These are phyloP conservation scores for Mucor ambiguus DNA, from an alignment of 371 early-diverging fungal species.

Conservation along the genomic window DNA sequence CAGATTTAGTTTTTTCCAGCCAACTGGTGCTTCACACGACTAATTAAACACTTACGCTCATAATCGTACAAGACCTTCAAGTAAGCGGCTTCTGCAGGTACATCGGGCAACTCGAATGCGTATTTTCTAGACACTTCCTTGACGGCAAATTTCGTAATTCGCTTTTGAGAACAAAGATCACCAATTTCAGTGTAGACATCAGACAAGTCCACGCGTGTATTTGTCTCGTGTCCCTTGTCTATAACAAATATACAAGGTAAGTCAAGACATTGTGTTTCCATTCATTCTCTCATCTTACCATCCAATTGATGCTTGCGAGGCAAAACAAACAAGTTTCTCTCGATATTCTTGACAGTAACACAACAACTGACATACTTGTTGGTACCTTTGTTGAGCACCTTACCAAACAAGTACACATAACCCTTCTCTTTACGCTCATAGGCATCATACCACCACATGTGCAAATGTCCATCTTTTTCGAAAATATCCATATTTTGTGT, in stretches of 20 bases:
- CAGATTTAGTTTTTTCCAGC: background rate
- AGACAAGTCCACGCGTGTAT: constrained; percentile 58
- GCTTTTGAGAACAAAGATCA: constrained; percentile 50
- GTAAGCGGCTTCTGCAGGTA: constrained; percentile 85
- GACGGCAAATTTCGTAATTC: constrained; percentile 60
- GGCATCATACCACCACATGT: constrained; percentile 94
- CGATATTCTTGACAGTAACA: constrained; percentile 76
- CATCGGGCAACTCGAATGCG: constrained; percentile 87
- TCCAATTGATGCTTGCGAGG: constrained; percentile 70
- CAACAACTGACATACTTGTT: constrained; percentile 81
- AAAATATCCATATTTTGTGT: constrained; percentile 41
- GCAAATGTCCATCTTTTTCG: constrained; percentile 63
- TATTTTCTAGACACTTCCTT: constrained; percentile 84
- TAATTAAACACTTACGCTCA: constrained; percentile 40
- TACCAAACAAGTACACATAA: constrained; percentile 89
- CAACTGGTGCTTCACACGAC: too few relatives aligned
- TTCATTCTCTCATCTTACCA: constrained; percentile 26
- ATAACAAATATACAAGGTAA: background rate
- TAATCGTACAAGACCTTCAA: constrained; percentile 87
- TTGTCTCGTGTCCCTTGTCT: constrained; percentile 58
- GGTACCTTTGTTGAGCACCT: constrained; percentile 56
- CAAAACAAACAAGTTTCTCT: constrained; percentile 87
- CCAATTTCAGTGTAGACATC: constrained; percentile 84
- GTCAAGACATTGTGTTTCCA: background rate
- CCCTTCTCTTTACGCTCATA: constrained; percentile 80